phyloP scores from a whole-genome alignment of 106 monocot genomes.

The Dendrobium chrysotoxum region DNA sequence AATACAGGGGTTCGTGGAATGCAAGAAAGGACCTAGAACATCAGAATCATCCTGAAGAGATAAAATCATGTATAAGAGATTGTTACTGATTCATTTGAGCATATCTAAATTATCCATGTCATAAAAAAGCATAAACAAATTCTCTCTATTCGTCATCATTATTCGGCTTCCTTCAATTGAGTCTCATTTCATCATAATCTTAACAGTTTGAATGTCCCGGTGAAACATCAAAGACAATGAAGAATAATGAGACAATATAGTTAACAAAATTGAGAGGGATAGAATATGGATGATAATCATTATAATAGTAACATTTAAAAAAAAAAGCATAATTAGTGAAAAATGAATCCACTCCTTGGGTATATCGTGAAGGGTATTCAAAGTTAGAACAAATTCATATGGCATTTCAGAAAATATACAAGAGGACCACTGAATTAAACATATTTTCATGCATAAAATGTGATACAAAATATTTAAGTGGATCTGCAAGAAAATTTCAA shows the following conservation, averaged over 20 bases:
- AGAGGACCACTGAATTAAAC: neutral
- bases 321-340: neutral
- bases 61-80: neutral
- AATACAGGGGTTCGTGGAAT: neutral
- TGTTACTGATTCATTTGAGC: neutral
- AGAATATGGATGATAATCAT: neutral
- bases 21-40: neutral
- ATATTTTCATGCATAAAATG: neutral
- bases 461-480: neutral
- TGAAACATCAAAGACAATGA: too few species aligned
- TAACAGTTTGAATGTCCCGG: too few species aligned
- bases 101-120: too few species aligned
- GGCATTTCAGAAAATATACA: neutral
- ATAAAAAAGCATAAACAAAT: too few species aligned
- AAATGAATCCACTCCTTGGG: neutral
- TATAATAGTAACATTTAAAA: neutral
- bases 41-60: neutral
- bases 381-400: neutral
- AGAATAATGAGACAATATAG: too few species aligned
- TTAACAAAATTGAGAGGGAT: neutral
- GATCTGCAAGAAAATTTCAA: neutral
- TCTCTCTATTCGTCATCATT: too few species aligned
- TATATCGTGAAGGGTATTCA: neutral
- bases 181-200: too few species aligned
- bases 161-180: too few species aligned